These are phyloP conservation scores for Colletotrichum orchidophilum DNA, from an alignment of 2,329 filamentous ascomycete species.

Conservation along the genomic window DNA sequence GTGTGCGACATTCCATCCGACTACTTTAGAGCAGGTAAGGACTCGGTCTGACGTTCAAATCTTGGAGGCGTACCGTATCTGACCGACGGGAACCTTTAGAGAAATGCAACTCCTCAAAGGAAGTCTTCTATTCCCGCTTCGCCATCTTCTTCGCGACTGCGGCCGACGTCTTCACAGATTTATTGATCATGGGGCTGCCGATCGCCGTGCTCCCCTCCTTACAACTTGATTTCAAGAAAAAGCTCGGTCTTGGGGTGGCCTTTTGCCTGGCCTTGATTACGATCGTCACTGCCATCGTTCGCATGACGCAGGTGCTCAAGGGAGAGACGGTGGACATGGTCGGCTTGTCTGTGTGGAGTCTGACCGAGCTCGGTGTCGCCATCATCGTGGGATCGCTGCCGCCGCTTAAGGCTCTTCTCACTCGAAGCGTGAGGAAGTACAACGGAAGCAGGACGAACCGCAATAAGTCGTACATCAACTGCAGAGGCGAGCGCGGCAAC, in stretches of 20 bases:
- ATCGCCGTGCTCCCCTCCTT: constrained; percentile 34
- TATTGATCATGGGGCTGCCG: constrained; percentile 37
- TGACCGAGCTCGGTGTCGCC: constrained; percentile 19
- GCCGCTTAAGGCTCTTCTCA: constrained; percentile 35
- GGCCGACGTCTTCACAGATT: constrained; percentile 33
- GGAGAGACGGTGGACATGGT: constrained; percentile 34
- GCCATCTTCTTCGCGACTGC: constrained; percentile 32
- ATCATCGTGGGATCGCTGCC: constrained; percentile 37
- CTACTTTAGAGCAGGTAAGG: constrained; percentile 32
- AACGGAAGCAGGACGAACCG: constrained; percentile 11
- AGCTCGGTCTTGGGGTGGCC: constrained; percentile 35
- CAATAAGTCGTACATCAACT: background rate
- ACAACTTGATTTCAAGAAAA: constrained; percentile 34
- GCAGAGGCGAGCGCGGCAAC: background rate
- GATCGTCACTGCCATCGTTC: constrained; percentile 36
- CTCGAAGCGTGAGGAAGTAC: constrained; percentile 26
- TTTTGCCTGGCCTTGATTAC: constrained; percentile 38
- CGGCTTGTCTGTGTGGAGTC: constrained; percentile 32
- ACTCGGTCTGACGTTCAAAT: background rate
- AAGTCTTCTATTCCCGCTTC: constrained; percentile 30
- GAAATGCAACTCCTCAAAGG: constrained; percentile 27
- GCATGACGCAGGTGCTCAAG: constrained; percentile 37
- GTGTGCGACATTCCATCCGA: constrained; percentile 30
- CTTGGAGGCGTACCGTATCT: no score
- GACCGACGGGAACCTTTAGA: constrained; percentile 7